Evolutionary conservation across 495 filamentous ascomycete species (phyloP).

Genomic region (Trichoderma virens): DNA sequence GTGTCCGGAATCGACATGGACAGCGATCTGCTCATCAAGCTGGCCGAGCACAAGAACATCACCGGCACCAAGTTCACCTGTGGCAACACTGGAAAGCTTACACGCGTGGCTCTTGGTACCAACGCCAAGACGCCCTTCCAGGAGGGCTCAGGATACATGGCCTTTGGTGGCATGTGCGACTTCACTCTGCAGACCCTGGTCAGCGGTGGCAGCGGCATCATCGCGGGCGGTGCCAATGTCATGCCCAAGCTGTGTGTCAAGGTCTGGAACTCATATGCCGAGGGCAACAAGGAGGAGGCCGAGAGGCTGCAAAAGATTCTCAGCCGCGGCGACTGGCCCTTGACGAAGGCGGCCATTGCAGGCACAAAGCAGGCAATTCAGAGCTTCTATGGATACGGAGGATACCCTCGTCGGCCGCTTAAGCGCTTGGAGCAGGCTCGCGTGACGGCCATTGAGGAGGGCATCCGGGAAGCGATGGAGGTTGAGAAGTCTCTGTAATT

Average conservation of each 20-base stretch:
- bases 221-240: conserved; percentile 82
- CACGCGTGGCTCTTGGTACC: conserved; percentile 69
- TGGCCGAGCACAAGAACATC: conserved; percentile 77
- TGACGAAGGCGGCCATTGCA: conserved; percentile 79
- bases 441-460: conserved; percentile 57
- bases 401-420: conserved; percentile 66
- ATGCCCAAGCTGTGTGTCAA: conserved; percentile 73
- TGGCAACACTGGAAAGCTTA: conserved; percentile 82
- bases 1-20: conserved; percentile 92
- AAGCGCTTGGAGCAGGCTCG: conserved; percentile 55
- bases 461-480: conserved; percentile 61
- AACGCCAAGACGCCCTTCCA: conserved; percentile 62
- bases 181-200: conserved; percentile 77
- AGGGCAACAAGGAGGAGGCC: conserved; percentile 67
- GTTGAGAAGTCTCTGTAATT: conserved; percentile 39
- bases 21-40: conserved; percentile 73
- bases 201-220: conserved; percentile 74
- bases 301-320: conserved; percentile 64
- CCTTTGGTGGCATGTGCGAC: conserved; percentile 83
- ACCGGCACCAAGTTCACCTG: conserved; percentile 88
- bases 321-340: conserved; percentile 72
- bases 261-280: conserved; percentile 70
- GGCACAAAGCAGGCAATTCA: conserved; percentile 82
- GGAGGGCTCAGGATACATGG: conserved; percentile 67
- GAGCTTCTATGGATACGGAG: conserved; percentile 77